phyloP scores from a whole-genome alignment of 176 grass and related monocot species.

The Oryza officinalis region DNA sequence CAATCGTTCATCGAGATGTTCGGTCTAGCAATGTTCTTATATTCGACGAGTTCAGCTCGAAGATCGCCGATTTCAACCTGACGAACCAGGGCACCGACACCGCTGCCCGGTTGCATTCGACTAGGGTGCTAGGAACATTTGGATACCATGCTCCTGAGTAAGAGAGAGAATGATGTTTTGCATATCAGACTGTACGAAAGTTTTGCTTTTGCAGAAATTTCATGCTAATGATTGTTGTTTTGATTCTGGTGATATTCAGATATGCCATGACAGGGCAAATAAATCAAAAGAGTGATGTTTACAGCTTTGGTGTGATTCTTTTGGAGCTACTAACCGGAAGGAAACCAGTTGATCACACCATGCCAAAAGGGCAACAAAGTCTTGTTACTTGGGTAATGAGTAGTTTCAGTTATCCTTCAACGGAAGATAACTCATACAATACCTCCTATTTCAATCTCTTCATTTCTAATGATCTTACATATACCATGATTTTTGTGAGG shows the following conservation, averaged over 20 bases:
- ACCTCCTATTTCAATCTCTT: not conserved
- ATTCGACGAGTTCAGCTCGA: conserved; percentile 68
- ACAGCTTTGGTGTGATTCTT: conserved; percentile 78
- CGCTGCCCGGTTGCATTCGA: conserved; percentile 71
- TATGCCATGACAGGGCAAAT: conserved; percentile 92
- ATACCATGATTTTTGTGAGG: not conserved
- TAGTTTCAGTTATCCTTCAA: not conserved
- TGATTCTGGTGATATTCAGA: conserved; percentile 31
- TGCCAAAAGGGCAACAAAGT: conserved; percentile 88
- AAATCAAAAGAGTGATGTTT: conserved; percentile 84
- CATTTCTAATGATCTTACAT: not conserved
- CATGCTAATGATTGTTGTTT: not conserved
- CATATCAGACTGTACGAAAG: not conserved
- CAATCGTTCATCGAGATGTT: conserved; percentile 82
- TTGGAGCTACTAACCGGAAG: conserved; percentile 78
- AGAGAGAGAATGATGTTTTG: not conserved
- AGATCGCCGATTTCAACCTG: conserved; percentile 77
- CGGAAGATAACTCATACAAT: not conserved
- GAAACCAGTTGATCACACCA: conserved; percentile 84
- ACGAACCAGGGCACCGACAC: conserved; percentile 81
- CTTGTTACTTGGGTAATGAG: conserved; percentile 79
- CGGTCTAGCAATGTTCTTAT: conserved; percentile 83
- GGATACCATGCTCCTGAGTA: conserved; percentile 92
- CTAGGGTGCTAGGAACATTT: conserved; percentile 78
- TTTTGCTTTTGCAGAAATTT: not conserved